Conservation (phyloP, 2,329 filamentous ascomycete genomes). For the Rutstroemia sp. region DNA sequence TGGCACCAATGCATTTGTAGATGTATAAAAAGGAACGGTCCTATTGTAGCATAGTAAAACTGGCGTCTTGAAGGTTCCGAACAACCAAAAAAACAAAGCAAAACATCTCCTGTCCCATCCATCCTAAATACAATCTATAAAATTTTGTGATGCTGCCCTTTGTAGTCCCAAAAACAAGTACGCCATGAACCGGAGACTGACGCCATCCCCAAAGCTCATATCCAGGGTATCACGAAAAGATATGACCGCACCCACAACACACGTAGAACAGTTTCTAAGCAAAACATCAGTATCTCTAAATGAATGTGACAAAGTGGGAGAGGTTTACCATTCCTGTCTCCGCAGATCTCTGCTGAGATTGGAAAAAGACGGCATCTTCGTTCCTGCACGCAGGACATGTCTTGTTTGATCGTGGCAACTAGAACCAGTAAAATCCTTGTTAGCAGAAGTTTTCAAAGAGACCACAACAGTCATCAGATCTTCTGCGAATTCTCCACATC, state of each 20-base stretch:
- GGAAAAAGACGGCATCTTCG: conserved; percentile 94
- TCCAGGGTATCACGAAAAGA: conserved; percentile 51
- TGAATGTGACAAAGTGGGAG: not conserved
- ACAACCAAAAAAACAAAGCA: not conserved
- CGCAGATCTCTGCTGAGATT: conserved; percentile 92
- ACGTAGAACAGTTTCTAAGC: conserved; percentile 83
- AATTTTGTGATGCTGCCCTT: not conserved
- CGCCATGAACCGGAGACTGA: conserved; percentile 3
- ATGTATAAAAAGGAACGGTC: not conserved
- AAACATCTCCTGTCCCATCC: not conserved
- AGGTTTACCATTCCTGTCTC: conserved; percentile 93
- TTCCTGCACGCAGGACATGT: conserved; percentile 79
- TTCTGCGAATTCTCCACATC: not conserved
- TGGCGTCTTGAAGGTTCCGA: conserved; percentile 4
- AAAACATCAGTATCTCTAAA: conserved; percentile 15
- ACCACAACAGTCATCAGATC: conserved; percentile 6
- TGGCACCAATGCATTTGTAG: conserved; percentile 78
- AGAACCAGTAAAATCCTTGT: conserved; percentile 37
- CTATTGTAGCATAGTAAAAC: not conserved
- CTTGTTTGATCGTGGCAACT: conserved; percentile 88
- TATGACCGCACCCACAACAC: conserved; percentile 87
- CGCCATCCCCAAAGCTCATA: conserved; percentile 6
- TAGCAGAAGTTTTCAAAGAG: conserved; percentile 27
- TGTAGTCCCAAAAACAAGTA: conserved; percentile 11
- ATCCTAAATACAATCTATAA: not conserved